Base-by-base conservation (phyloP, 1,139 yeast genomes). In the Sugiyamaella xylanicola region DNA sequence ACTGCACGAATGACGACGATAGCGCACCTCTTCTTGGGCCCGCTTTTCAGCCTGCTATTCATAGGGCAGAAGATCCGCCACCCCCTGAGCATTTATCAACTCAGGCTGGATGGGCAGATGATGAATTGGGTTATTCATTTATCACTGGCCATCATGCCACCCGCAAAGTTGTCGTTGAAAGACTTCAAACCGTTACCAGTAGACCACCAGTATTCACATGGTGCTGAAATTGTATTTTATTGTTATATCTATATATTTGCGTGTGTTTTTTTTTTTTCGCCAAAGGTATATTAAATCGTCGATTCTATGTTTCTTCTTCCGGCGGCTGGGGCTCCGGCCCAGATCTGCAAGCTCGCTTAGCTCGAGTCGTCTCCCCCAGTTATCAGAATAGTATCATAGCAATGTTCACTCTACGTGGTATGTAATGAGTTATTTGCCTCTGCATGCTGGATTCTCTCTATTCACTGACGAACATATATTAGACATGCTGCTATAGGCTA, bases 201-300 rank as follows among this genome's bases (percentile, higher is more conserved):
- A 80, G 76, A 56, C 84, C 86, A 1, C 89, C 91, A 0, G 82
- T 85, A 1, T 85, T 86, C 61, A 83, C 90, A 0, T 85, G 91
- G 84, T 86, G 90, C 64, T 85, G 59, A 67, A 19, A 13, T 19
- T 21, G 40, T 44, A 17, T 16, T 21, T 8, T 8, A 13, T 43
- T 5, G 13, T 25, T 13, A 16, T 40, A 8, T 40, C 15, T 16
- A 40, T 40, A 7, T 5, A 5, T 9, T 40, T 9, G 21, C 27
- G n/a, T n/a, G n/a, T n/a, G n/a, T n/a, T n/a, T n/a, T n/a, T n/a
- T n/a, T 9, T 9, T 19, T 21, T 20, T 7, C 17, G 29, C n/a
- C n/a, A n/a, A n/a, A n/a, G n/a, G n/a, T n/a, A n/a, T n/a, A n/a
- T n/a, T n/a, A n/a, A n/a, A n/a, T n/a, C n/a, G n/a, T n/a, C n/a